A percentile compares a stretch with the other conserved stretches of the same genome.
These are phyloP conservation scores for Miscanthus sacchariflorus DNA, from an alignment of 202 grass and related monocot species.

Conservation along the genomic window DNA sequence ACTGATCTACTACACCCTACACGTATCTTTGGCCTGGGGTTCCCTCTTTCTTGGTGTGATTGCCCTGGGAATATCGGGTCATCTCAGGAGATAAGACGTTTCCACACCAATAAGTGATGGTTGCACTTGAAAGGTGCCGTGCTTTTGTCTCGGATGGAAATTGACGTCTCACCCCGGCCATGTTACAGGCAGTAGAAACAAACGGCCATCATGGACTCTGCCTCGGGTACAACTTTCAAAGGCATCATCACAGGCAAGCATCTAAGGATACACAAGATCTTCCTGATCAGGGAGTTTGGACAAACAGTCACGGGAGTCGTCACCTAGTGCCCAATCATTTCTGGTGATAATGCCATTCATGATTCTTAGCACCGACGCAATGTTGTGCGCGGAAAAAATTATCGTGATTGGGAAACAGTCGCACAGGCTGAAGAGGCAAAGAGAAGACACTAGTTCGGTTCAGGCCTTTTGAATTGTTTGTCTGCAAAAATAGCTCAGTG, in stretches of 20 bases:
- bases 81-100: constrained; percentile 51
- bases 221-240: constrained; percentile 9
- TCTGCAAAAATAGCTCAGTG: not conserved
- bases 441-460: not conserved
- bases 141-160: constrained; percentile 33
- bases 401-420: constrained; percentile 6
- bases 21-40: constrained; percentile 17
- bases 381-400: not conserved
- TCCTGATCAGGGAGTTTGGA: not conserved
- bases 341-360: not conserved
- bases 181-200: not conserved
- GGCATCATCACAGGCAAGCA: constrained; percentile 11
- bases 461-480: not conserved
- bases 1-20: not conserved
- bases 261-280: not conserved
- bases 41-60: constrained; percentile 35
- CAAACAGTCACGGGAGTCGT: constrained; percentile 8
- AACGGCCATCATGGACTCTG: not conserved
- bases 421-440: not conserved
- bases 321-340: not conserved
- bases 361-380: not conserved
- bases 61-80: constrained; percentile 54
- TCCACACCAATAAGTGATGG: constrained; percentile 51
- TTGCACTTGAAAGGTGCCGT: constrained; percentile 38
- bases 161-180: constrained; percentile 34